Base-by-base conservation (phyloP, 2,329 filamentous ascomycete genomes). In the Aspergillus fumigatus region DNA sequence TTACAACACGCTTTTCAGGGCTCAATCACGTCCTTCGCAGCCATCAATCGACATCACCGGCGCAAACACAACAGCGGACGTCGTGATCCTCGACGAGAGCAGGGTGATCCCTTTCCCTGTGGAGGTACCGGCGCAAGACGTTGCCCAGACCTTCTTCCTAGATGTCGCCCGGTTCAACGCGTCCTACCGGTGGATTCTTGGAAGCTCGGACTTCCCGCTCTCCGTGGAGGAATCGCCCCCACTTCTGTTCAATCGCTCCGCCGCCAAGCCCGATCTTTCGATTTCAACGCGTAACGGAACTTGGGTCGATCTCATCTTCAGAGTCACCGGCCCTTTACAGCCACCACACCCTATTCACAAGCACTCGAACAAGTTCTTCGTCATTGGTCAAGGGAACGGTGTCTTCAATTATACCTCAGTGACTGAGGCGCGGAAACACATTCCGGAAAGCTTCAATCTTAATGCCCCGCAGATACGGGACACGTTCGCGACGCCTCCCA, bases 281-380 rank as follows among this genome's bases (percentile, higher is more conserved):
- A 75, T 83, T 55, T 70, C 72, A 5, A 83, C 80, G 7, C 64
- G 61, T 25, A 75, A 79, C 56, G 69, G 73, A 59, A 75, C 78
- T 1, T 85, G 82, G 82, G 73, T 85, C 8, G 83, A 86, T 63
- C 64, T 84, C n/a, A 73, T 86, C 59, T 74, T 84, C 57, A 69
- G 77, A 29, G 71, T 79, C 1, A 66, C 69, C n/a, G 65, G 65
- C 2, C 70, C 70, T 4, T 72, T 80, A 6, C 80, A 84, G 63
- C 82, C 80, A 4, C 74, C 80, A 9, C 85, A 88, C 57, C 81
- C 83, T 0, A 82, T 88, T 51, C 85, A 88, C 76, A 86, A 86
- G 73, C 85, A 88, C 70, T 80, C 80, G 49, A 83, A 80, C 63
- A 85, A 84, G 66, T 83, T 82, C 72, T 86, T 78, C 62, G 70